Conservation (phyloP, 257 asterid genomes). For the Rauvolfia tetraphylla region DNA sequence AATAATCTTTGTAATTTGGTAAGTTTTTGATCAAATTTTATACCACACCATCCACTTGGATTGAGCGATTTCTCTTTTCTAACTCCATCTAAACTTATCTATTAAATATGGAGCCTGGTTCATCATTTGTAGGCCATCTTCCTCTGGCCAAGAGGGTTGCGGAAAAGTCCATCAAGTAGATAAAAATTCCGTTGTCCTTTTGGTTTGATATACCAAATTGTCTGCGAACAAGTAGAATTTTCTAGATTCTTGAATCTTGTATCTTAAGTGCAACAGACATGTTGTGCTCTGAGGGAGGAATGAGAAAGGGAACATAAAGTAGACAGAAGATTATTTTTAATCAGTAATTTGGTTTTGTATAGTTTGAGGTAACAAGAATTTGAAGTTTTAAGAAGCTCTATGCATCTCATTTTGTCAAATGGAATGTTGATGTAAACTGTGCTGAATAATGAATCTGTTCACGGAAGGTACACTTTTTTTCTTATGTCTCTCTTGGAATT, state of each 20-base stretch:
- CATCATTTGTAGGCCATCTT: background rate
- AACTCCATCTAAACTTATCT: background rate
- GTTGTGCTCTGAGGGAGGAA: too few relatives aligned
- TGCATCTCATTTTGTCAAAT: background rate
- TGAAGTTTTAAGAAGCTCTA: too few relatives aligned
- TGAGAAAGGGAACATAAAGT: background rate
- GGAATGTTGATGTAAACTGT: background rate
- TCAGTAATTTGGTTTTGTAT: background rate
- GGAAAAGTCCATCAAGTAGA: background rate
- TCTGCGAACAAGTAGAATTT: background rate
- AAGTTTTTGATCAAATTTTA: background rate
- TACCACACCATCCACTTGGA: background rate
- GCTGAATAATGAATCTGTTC: background rate
- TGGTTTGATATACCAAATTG: background rate
- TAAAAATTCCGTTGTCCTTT: background rate
- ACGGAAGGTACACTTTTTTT: background rate
- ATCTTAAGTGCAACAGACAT: background rate
- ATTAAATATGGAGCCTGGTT: background rate
- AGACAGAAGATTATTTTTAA: background rate
- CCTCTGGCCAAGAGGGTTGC: background rate
- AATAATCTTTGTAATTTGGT: background rate
- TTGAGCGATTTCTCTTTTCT: background rate
- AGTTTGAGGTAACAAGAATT: background rate
- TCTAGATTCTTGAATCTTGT: background rate
- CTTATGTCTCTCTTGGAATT: slow-evolving; percentile 22